A percentile compares a stretch with the other conserved stretches of the same genome.
Evolutionary conservation across 176 grass and related monocot species (phyloP).

Genomic region (Dendrocalamus sinicus): DNA sequence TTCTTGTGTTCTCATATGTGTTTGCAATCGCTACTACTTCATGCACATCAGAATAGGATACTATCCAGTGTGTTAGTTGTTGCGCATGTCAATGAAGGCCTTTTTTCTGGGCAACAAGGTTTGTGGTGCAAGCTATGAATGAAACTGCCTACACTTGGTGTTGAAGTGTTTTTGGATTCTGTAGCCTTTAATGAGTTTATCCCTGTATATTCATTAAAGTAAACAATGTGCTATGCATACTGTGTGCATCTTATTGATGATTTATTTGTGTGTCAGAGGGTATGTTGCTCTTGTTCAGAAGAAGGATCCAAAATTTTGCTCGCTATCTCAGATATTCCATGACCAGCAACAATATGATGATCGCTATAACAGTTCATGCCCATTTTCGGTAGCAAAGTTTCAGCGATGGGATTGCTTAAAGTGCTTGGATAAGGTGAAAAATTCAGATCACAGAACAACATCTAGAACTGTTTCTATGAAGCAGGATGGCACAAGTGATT

Average conservation of each 20-base stretch:
- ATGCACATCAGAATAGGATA: background rate
- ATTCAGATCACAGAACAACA: constrained; percentile 18
- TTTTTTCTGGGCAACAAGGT: constrained; percentile 16
- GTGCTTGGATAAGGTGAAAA: constrained; percentile 53
- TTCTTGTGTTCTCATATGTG: background rate
- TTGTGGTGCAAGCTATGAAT: constrained; percentile 2
- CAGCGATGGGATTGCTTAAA: constrained; percentile 67
- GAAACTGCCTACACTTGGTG: constrained; percentile 6
- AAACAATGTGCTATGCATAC: constrained; percentile 33
- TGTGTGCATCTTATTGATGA: constrained; percentile 32
- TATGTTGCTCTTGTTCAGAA: constrained; percentile 60
- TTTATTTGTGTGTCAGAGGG: constrained; percentile 55
- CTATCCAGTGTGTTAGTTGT: background rate
- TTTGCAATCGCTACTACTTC: constrained; percentile 1
- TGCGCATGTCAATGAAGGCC: constrained; percentile 24
- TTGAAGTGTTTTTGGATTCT: constrained; percentile 23
- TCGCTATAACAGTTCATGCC: background rate
- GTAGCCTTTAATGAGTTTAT: background rate
- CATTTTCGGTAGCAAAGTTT: constrained; percentile 54
- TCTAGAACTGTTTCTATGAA: constrained; percentile 30
- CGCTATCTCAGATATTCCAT: constrained; percentile 51
- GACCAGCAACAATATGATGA: constrained; percentile 38
- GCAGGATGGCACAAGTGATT: constrained; percentile 42
- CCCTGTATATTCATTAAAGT: constrained; percentile 26
- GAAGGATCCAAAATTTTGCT: constrained; percentile 52